Conservation (phyloP, 768 basidiomycete species). For the Naematelia aurantialba region DNA sequence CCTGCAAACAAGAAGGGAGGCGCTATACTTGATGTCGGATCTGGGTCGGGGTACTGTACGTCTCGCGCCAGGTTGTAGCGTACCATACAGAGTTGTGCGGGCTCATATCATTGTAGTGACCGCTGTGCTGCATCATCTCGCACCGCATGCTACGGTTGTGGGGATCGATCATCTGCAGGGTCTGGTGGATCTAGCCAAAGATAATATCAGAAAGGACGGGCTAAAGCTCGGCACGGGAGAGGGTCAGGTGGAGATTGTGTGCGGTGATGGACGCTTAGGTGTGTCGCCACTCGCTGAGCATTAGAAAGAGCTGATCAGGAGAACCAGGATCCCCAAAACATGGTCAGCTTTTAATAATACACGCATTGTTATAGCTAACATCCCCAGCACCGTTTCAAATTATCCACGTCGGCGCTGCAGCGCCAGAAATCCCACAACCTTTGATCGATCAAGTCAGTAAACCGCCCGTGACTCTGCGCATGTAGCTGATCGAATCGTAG, state of each 20-base stretch:
- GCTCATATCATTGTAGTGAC: slow-evolving; percentile 24
- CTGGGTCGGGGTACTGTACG: slow-evolving; percentile 10
- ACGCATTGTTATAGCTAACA: neutral
- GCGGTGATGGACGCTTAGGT: slow-evolving; percentile 79
- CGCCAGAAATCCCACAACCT: slow-evolving; percentile 64
- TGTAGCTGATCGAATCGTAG: slow-evolving; percentile 14
- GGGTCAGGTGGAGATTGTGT: slow-evolving; percentile 60
- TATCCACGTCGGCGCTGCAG: slow-evolving; percentile 93
- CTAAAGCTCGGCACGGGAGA: slow-evolving; percentile 55
- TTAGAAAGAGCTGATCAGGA: neutral
- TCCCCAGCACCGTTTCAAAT: slow-evolving; percentile 62
- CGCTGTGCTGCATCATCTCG: slow-evolving; percentile 76
- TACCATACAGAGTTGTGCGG: neutral
- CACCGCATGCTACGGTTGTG: slow-evolving; percentile 58
- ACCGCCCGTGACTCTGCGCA: neutral
- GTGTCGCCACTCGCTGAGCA: slow-evolving; percentile 17
- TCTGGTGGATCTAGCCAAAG: slow-evolving; percentile 61
- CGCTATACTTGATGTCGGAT: slow-evolving; percentile 79
- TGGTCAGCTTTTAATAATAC: slow-evolving; percentile 22
- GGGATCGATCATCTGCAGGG: slow-evolving; percentile 88
- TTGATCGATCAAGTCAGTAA: slow-evolving; percentile 63
- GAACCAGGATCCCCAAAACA: slow-evolving; percentile 23
- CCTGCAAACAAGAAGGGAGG: slow-evolving; percentile 56
- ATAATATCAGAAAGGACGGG: slow-evolving; percentile 68
- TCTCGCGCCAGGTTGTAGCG: neutral